These are phyloP conservation scores for Artemisia annua DNA, from an alignment of 129 eudicot genomes.

Conservation along the genomic window DNA sequence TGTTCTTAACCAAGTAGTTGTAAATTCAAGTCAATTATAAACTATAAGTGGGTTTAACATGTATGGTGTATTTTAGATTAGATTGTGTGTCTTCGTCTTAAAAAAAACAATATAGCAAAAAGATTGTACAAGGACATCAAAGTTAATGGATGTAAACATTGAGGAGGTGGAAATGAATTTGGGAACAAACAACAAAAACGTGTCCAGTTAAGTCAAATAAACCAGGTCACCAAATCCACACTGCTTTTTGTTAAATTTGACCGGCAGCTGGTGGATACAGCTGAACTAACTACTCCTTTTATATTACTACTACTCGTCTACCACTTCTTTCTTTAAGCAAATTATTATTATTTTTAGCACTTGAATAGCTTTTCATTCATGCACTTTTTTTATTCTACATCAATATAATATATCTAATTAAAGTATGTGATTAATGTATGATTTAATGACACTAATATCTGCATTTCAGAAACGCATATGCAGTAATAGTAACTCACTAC, in stretches of 20 bases:
- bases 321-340: background rate
- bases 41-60: too few relatives aligned
- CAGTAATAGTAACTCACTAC: too few relatives aligned
- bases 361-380: too few relatives aligned
- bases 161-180: conserved; percentile 13
- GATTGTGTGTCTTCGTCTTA: too few relatives aligned
- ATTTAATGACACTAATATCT: background rate
- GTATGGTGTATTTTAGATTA: too few relatives aligned
- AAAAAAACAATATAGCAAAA: too few relatives aligned
- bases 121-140: background rate
- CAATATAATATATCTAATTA: background rate
- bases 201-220: conserved; percentile 27
- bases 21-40: background rate
- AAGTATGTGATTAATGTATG: background rate
- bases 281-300: conserved; percentile 24
- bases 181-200: conserved; percentile 6
- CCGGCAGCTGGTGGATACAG: conserved; percentile 25
- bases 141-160: background rate
- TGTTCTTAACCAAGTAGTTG: too few relatives aligned
- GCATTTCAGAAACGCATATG: too few relatives aligned
- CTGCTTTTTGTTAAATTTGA: conserved; percentile 3
- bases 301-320: background rate
- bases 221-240: conserved; percentile 28
- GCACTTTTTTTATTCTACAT: too few relatives aligned
- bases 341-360: background rate